These are phyloP conservation scores for Collybia mongolica DNA, from an alignment of 768 basidiomycete genomes.

Conservation along the genomic window DNA sequence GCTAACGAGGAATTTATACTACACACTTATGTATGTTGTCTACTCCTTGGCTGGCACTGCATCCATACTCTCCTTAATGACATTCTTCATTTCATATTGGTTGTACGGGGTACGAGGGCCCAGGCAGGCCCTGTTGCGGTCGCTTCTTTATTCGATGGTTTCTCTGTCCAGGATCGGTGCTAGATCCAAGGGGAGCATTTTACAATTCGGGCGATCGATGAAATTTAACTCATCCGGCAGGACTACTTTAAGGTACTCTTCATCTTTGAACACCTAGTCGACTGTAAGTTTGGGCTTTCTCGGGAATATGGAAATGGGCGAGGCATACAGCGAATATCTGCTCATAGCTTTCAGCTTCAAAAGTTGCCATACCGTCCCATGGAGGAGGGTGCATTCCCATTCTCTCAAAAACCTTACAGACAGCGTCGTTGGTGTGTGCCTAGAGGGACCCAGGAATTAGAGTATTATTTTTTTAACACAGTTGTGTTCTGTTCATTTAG, in stretches of 20 bases:
- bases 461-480: too few relatives aligned
- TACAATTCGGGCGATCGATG: conserved; percentile 11
- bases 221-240: conserved; percentile 19
- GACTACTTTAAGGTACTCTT: conserved; percentile 3
- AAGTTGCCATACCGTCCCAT: conserved; percentile 26
- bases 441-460: conserved; percentile 3
- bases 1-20: too few relatives aligned
- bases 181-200: conserved; percentile 9
- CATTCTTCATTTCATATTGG: too few relatives aligned
- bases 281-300: too few relatives aligned
- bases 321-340: conserved; percentile 25
- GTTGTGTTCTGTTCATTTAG: neutral
- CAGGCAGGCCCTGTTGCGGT: too few relatives aligned
- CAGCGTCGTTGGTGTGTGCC: conserved; percentile 18
- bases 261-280: conserved; percentile 11
- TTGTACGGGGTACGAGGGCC: too few relatives aligned
- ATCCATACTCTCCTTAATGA: too few relatives aligned
- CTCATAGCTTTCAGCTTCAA: conserved; percentile 31
- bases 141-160: neutral
- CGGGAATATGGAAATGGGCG: neutral
- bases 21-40: too few relatives aligned
- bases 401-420: neutral
- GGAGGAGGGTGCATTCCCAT: conserved; percentile 17
- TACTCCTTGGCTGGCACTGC: too few relatives aligned
- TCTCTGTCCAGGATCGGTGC: conserved; percentile 1